Evolutionary conservation across 257 asterid species (phyloP).

Genomic region (Scutellaria minor): DNA sequence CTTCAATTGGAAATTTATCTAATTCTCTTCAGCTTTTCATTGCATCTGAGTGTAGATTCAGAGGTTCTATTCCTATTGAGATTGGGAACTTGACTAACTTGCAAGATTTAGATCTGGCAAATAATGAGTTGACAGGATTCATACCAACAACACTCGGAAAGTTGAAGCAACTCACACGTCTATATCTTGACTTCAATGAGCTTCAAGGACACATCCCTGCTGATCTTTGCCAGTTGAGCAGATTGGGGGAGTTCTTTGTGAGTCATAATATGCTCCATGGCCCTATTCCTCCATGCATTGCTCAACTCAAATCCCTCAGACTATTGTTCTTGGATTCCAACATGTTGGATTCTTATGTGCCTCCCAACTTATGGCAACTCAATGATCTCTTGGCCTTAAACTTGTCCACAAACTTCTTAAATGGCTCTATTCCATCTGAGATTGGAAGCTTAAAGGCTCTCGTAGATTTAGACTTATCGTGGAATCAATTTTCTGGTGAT

Average conservation of each 20-base stretch:
- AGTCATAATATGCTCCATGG: conserved; percentile 37
- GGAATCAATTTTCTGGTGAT: too few species aligned
- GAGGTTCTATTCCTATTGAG: conserved; percentile 35
- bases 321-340: conserved; percentile 23
- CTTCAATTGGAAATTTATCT: conserved; percentile 58
- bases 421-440: too few species aligned
- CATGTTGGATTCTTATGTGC: conserved; percentile 36
- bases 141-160: conserved; percentile 38
- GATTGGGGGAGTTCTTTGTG: conserved; percentile 32
- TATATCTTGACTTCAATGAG: conserved; percentile 29
- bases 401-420: too few species aligned
- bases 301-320: conserved; percentile 27
- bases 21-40: conserved; percentile 32
- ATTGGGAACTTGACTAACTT: conserved; percentile 37
- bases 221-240: conserved; percentile 34
- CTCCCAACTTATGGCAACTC: conserved; percentile 34
- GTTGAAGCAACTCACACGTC: conserved; percentile 3
- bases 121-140: conserved; percentile 35
- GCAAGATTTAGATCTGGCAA: too few species aligned
- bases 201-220: conserved; percentile 38
- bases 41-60: conserved; percentile 46
- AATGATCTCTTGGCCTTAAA: too few species aligned
- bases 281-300: conserved; percentile 42
- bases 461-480: too few species aligned
- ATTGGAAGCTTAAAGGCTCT: too few species aligned